Base-by-base conservation (phyloP, 2,329 filamentous ascomycete genomes). In the Penicillium sp. region DNA sequence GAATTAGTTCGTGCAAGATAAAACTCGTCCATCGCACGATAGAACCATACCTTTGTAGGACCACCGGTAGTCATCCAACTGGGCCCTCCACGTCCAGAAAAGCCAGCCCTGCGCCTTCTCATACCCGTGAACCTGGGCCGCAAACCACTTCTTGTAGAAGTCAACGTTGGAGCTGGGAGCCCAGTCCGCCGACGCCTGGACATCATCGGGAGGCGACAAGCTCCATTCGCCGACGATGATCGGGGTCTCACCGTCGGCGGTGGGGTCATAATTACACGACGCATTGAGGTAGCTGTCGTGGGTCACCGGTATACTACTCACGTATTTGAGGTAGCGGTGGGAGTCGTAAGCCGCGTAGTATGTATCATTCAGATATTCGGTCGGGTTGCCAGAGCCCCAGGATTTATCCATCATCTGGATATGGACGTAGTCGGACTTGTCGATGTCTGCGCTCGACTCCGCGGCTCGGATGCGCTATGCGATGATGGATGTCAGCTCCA, bases 81-180 rank as follows among this genome's bases (percentile, higher is more conserved):
- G 55, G 3, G 60, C 56, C 60, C 81, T 82, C 79, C 78, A 82
- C 1, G 71, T 71, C 79, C 79, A 83, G 53, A 80, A 82, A 14
- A 61, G 38, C 77, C 77, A 81, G 0, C 78, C 77, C 6, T 67
- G 64, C 11, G 68, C 61, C 40, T 68, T 69, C 62, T 83, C 79
- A 51, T 79, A 82, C 0, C 72, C 62, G 30, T 70, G 65, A 0
- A 74, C 69, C 59, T 81, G 78, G 0, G 78, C 78, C 0, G 74
- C 73, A 60, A 77, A 83, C 69, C 73, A 83, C 30, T 69, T 60
- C 32, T 50, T 61, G 57, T 83, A 83, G 58, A 80, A 83, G 21
- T 70, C 66, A 11, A 54, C 59, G 39, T 76, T 68, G 21, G 56
- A 51, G 37, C 52, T 55, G 7, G 65, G 60, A 48, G 70, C 53